A percentile compares a stretch with the other conserved stretches of the same genome.
Evolutionary conservation across 2,329 filamentous ascomycete species (phyloP).

Genomic region (Colletotrichum simmondsii): DNA sequence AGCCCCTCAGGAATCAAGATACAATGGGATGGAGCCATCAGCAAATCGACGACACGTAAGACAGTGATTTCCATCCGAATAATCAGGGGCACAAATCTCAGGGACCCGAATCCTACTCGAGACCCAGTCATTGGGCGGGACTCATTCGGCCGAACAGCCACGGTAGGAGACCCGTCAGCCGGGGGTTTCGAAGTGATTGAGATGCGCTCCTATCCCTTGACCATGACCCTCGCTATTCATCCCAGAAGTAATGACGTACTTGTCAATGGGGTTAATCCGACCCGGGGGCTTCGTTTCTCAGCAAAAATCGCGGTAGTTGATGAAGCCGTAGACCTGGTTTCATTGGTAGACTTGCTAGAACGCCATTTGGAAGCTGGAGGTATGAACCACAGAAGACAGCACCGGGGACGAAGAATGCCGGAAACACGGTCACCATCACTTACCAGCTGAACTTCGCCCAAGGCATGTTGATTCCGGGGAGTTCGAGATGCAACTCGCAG

Average conservation of each 20-base stretch:
- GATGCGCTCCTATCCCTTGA: neutral
- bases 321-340: neutral
- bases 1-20: neutral
- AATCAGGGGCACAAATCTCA: neutral
- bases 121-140: neutral
- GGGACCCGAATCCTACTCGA: neutral
- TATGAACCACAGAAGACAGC: neutral
- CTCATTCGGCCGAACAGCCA: constrained; percentile 11
- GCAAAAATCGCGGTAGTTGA: neutral
- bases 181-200: constrained; percentile 19
- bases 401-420: neutral
- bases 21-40: neutral
- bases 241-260: neutral
- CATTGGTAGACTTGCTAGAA: neutral
- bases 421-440: neutral
- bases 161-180: neutral
- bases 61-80: neutral
- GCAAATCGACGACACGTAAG: neutral
- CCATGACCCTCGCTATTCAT: neutral
- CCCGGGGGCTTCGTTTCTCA: neutral
- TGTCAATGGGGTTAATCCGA: neutral
- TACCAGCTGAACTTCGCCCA: neutral
- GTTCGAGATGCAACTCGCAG: neutral
- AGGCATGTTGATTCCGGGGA: too few species aligned
- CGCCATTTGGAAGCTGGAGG: too few species aligned